phyloP scores from a whole-genome alignment of 148 eudicot genomes.

The Silene latifolia region DNA sequence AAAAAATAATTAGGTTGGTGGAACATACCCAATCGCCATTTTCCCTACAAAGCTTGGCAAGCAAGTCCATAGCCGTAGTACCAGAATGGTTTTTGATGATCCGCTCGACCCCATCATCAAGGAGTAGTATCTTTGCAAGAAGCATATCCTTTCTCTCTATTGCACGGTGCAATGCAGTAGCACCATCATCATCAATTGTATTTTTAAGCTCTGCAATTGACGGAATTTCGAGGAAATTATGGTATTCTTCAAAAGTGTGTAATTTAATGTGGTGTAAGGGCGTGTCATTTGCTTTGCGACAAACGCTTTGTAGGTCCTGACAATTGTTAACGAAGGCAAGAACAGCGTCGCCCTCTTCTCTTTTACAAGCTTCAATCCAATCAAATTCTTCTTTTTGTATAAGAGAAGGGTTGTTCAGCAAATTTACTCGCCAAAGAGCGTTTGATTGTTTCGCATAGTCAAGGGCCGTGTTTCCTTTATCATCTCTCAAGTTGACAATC shows the following conservation, averaged over 20 bases:
- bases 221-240: too few relatives aligned
- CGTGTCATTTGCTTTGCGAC: conserved; percentile 13
- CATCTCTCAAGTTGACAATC: background rate
- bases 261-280: conserved; percentile 13
- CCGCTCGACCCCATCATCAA: background rate
- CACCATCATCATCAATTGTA: background rate
- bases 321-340: background rate
- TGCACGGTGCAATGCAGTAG: conserved; percentile 24
- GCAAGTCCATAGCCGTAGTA: conserved; percentile 5
- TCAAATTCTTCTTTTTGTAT: background rate
- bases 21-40: too few relatives aligned
- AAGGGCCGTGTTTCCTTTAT: background rate
- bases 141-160: background rate
- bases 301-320: conserved; percentile 1
- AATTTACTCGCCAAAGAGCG: background rate
- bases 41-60: too few relatives aligned
- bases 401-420: background rate
- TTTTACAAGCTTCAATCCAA: conserved; percentile 16
- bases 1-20: too few relatives aligned
- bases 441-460: conserved; percentile 4
- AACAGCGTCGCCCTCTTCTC: background rate
- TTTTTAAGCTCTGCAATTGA: too few relatives aligned
- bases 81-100: background rate
- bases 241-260: too few relatives aligned
- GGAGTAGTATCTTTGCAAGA: conserved; percentile 8